Base-by-base conservation (phyloP, 306 rosid genomes). In the Morella rubra region DNA sequence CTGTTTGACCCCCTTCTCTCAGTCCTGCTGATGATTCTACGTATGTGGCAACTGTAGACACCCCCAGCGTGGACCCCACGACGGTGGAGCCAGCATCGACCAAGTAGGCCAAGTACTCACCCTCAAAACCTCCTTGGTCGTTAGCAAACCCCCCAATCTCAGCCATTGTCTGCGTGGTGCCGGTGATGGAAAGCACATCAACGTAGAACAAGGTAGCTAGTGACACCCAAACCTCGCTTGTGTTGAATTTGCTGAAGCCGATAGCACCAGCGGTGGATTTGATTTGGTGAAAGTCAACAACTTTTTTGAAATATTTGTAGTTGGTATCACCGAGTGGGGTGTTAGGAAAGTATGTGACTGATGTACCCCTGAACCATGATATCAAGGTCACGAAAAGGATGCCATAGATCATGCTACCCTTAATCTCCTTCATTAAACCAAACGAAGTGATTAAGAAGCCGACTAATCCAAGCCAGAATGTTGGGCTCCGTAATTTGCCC, bases 391-490 rank as follows among this genome's bases (percentile, higher is more conserved):
- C 96, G 64, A 95, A 88, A 9, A 91, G 46, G 73, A 95, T 92
- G 6, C 99, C 98, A 77, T 89, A 92, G 11, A 95, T 91, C 98
- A 91, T 95, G 74, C 97, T 87, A 1, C 99, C 98, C 46, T 92
- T 95, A 0, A 90, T 13, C 42, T 86, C 88, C 76, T 88, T 95
- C 91, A 77, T 91, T 44, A 91, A 60, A 22, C 98, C 97, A 72
- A 81, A 92, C 6, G 86, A 73, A 4, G 94, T 91, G 1, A 95
- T 83, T 7, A 88, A 47, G 64, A 95, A 85, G 3, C 99, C 99
- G 9, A 80, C 80, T 18, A 81, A 50, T 5, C 97, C 97, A 53
- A 95, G 80, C 98, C 98, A 95, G 71, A 92, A 86, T 13, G 81
- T 92, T 12, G 96, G 90, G 89, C 78, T 89, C 62, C 80, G 82